Percentiles rank a stretch among this genome's conserved stretches.
Conservation (phyloP, 768 basidiomycete genomes). For the Xerocomellus amylosporus region DNA sequence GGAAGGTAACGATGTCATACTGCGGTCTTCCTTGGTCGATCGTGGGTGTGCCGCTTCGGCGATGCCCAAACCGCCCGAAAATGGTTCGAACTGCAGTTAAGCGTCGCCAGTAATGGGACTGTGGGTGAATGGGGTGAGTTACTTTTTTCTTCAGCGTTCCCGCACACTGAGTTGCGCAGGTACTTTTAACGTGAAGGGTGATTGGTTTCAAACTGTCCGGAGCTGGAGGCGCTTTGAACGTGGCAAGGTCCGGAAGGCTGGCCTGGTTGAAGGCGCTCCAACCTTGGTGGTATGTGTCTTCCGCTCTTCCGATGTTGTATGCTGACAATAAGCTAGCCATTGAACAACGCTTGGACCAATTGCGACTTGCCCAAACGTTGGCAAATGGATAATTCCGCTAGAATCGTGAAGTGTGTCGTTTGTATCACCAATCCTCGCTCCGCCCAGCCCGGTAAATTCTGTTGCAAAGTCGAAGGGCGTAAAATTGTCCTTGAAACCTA, state of each 20-base stretch:
- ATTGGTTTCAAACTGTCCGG: background rate
- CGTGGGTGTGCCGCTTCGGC: conserved; percentile 1
- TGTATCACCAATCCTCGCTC: background rate
- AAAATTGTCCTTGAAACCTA: background rate
- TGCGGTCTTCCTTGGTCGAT: background rate
- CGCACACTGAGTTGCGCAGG: background rate
- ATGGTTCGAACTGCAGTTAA: conserved; percentile 6
- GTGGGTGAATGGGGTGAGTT: conserved; percentile 1
- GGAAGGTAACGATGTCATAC: background rate
- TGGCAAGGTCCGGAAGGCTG: conserved; percentile 4
- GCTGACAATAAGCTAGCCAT: background rate
- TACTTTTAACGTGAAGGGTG: background rate
- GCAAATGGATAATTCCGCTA: background rate
- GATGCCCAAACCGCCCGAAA: background rate
- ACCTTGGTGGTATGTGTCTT: background rate
- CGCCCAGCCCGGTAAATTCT: background rate
- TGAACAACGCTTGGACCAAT: background rate
- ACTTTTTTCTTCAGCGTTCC: no score
- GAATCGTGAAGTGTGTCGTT: background rate
- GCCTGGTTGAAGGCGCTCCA: background rate
- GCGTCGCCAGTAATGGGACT: background rate
- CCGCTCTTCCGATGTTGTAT: no score
- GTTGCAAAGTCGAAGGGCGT: background rate
- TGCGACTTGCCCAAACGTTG: background rate
- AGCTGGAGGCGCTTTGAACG: conserved; percentile 5